These are phyloP conservation scores for Lodderomyces parapsilosis DNA, from an alignment of 1,139 yeast genomes.

Conservation along the genomic window DNA sequence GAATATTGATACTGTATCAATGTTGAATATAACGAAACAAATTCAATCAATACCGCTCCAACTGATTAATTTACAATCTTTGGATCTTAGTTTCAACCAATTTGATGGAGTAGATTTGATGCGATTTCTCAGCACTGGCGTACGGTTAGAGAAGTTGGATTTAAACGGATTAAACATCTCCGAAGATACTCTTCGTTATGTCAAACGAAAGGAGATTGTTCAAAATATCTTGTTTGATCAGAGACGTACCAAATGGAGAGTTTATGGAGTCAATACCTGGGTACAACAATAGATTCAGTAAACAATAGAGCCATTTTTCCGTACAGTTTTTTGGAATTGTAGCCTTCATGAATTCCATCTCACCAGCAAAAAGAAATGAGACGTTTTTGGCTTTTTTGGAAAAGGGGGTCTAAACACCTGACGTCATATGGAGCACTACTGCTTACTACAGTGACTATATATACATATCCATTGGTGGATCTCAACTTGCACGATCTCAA, in stretches of 20 bases:
- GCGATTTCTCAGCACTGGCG: slow-evolving; percentile 22
- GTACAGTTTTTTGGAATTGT: no score
- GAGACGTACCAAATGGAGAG: slow-evolving; percentile 31
- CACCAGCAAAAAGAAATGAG: no score
- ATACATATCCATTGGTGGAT: no score
- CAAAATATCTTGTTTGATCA: slow-evolving; percentile 25
- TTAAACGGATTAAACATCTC: slow-evolving; percentile 39
- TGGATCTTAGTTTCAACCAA: slow-evolving; percentile 41
- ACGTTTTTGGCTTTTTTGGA: no score
- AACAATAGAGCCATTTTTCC: no score
- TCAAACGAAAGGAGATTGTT: slow-evolving; percentile 22
- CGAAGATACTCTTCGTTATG: slow-evolving; percentile 26
- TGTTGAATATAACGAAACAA: slow-evolving; percentile 26
- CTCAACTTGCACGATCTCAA: no score
- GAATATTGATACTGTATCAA: slow-evolving; percentile 37
- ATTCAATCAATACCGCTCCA: neutral
- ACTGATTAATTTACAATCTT: slow-evolving; percentile 17
- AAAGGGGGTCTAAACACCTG: no score
- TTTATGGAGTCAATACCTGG: slow-evolving; percentile 33
- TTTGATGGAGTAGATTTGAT: slow-evolving; percentile 44
- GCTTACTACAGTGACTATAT: no score
- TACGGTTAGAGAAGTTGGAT: slow-evolving; percentile 21
- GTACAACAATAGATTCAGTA: slow-evolving; percentile 8
- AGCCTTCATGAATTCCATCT: no score
- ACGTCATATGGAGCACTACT: no score